These are phyloP conservation scores for Apodospora peruviana DNA, from an alignment of 495 filamentous ascomycete species.

Conservation along the genomic window DNA sequence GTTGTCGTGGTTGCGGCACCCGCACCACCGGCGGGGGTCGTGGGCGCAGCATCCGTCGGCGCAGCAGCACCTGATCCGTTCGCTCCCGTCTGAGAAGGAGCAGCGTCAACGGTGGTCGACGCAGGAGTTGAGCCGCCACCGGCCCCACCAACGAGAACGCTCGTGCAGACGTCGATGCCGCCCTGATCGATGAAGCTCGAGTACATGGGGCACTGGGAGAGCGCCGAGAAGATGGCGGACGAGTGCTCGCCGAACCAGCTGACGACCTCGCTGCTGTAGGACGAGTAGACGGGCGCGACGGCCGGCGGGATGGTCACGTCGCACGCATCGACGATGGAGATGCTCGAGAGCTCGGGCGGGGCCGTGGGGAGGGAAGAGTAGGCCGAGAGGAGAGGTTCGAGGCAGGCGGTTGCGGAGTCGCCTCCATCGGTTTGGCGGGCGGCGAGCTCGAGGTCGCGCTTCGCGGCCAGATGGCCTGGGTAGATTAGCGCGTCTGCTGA, in stretches of 20 bases:
- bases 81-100: background rate
- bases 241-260: conserved; percentile 9
- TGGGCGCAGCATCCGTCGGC: background rate
- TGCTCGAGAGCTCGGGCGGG: conserved; percentile 3
- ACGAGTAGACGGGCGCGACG: conserved; percentile 3
- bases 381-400: conserved; percentile 9
- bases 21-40: conserved; percentile 2
- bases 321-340: conserved; percentile 11
- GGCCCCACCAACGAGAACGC: background rate
- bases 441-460: background rate
- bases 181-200: too few species aligned
- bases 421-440: conserved; percentile 12
- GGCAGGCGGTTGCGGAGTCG: conserved; percentile 5
- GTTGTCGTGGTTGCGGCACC: conserved; percentile 5
- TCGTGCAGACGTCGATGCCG: background rate
- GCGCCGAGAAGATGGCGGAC: conserved; percentile 1
- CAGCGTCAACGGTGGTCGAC: background rate
- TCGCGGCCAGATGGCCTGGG: background rate
- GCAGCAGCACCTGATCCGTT: background rate
- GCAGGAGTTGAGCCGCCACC: background rate
- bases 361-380: conserved; percentile 12
- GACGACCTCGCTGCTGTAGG: conserved; percentile 3
- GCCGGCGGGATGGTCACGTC: conserved; percentile 1
- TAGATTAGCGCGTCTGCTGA: background rate
- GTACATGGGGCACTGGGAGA: conserved; percentile 11